These are phyloP conservation scores for Aspergillus melleus DNA, from an alignment of 2,329 filamentous ascomycete genomes.

Conservation along the genomic window DNA sequence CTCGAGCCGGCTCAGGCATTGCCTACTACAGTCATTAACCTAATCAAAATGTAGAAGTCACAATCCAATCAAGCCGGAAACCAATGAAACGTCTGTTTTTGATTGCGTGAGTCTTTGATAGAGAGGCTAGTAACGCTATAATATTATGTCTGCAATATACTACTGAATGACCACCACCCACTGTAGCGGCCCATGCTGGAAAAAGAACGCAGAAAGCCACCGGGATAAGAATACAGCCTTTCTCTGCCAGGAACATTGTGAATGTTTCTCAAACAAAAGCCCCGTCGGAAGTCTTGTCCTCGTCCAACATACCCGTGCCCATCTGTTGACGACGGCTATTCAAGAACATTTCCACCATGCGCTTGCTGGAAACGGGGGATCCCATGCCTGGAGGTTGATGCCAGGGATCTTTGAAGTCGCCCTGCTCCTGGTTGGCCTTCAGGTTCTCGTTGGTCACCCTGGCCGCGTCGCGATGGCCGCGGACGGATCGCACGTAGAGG, in stretches of 20 bases:
- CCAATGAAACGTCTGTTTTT: not conserved
- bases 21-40: not conserved
- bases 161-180: not conserved
- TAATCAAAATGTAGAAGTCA: not conserved
- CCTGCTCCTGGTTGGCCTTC: constrained; percentile 16
- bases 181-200: not conserved
- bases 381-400: constrained; percentile 22
- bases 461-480: constrained; percentile 20
- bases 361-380: constrained; percentile 34
- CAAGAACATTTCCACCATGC: constrained; percentile 41
- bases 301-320: constrained; percentile 17
- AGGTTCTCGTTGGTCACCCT: constrained; percentile 33
- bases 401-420: constrained; percentile 18
- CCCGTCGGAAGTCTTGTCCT: constrained; percentile 13
- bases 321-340: constrained; percentile 32
- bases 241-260: not conserved
- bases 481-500: constrained; percentile 29
- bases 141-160: not conserved
- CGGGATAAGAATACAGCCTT: not conserved
- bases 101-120: not conserved
- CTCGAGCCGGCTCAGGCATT: not conserved
- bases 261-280: constrained; percentile 29
- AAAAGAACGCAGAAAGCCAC: not conserved
- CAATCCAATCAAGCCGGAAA: not conserved
- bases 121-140: not conserved